phyloP scores from a whole-genome alignment of 2,329 filamentous ascomycete species.

The Fusarium sp. region DNA sequence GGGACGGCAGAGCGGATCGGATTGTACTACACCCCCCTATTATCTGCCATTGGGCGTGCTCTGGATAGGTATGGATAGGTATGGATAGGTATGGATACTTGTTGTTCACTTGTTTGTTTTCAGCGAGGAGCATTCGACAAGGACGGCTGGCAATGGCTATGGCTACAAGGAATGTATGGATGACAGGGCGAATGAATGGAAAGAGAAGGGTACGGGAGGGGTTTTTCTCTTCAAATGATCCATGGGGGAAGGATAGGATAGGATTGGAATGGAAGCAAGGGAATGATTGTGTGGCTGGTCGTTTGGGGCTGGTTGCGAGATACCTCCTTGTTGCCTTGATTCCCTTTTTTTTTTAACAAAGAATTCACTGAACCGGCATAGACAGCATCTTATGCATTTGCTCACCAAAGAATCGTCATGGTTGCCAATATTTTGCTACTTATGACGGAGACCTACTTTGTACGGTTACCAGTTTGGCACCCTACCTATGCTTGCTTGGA shows the following conservation, averaged over 20 bases:
- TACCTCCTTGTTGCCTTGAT: slow-evolving; percentile 29
- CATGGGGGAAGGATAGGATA: not conserved
- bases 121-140: slow-evolving; percentile 36
- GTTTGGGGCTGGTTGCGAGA: slow-evolving; percentile 30
- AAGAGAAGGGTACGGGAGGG: slow-evolving; percentile 1
- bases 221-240: slow-evolving; percentile 20
- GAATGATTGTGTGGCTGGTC: slow-evolving; percentile 17
- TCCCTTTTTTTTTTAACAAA: slow-evolving; percentile 2
- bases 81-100: slow-evolving; percentile 13
- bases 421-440: not conserved
- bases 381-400: slow-evolving; percentile 13
- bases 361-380: slow-evolving; percentile 22
- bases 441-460: not conserved
- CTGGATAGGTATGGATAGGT: slow-evolving; percentile 8
- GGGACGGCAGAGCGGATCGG: not conserved
- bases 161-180: not conserved
- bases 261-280: not conserved
- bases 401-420: slow-evolving; percentile 1
- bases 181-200: not conserved
- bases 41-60: slow-evolving; percentile 12
- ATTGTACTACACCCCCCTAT: slow-evolving; percentile 2
- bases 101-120: slow-evolving; percentile 18
- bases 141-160: slow-evolving; percentile 13
- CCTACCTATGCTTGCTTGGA: not conserved
- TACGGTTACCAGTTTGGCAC: not conserved